These are phyloP conservation scores for Trichaptum fuscoviolaceum DNA, from an alignment of 768 basidiomycete species.

Conservation along the genomic window DNA sequence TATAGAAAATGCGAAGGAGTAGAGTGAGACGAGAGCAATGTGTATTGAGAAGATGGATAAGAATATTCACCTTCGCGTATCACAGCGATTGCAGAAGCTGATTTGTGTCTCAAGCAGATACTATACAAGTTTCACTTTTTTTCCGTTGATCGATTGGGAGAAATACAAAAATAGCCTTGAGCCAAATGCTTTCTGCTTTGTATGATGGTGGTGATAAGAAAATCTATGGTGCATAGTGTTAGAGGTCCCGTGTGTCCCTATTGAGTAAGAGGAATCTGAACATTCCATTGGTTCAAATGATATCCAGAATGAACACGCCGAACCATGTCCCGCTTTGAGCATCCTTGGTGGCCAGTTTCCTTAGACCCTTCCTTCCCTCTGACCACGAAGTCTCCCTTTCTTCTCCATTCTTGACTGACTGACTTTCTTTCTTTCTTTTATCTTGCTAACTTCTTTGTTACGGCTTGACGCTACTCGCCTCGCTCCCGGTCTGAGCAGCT, in stretches of 20 bases:
- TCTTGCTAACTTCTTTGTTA: background rate
- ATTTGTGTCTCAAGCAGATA: no score
- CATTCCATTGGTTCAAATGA: background rate
- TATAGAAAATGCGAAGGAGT: no score
- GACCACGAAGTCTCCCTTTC: background rate
- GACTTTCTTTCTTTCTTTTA: background rate
- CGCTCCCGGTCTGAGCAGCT: background rate
- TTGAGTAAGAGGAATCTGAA: background rate
- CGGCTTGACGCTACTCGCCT: constrained; percentile 1
- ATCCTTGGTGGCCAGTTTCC: background rate
- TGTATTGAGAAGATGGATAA: no score
- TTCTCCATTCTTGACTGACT: background rate
- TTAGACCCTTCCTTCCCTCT: background rate
- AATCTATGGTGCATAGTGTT: background rate
- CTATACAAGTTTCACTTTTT: no score
- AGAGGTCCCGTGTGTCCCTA: background rate
- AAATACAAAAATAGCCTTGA: background rate
- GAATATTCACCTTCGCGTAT: no score
- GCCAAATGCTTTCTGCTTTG: background rate
- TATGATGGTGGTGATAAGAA: background rate
- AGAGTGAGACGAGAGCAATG: no score
- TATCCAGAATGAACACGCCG: background rate
- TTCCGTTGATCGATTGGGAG: no score
- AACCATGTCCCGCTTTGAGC: constrained; percentile 1
- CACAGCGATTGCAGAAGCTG: no score